Evolutionary conservation across 768 basidiomycete genomes (phyloP).

Genomic region (Candolleomyces aberdarensis): DNA sequence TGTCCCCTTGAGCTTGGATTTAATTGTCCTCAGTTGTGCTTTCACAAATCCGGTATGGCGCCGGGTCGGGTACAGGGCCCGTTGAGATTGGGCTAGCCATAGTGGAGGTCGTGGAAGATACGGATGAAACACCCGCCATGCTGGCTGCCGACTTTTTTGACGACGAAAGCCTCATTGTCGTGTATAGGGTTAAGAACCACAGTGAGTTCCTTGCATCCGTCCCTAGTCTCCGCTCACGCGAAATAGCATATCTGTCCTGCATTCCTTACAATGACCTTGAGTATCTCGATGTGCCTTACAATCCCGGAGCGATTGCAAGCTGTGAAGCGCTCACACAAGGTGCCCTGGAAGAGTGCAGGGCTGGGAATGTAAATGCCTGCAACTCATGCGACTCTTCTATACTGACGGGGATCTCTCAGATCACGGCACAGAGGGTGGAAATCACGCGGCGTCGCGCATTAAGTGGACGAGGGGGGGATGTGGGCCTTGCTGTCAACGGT

Average conservation of each 20-base stretch:
- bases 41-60: slow-evolving; percentile 48
- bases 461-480: slow-evolving; percentile 14
- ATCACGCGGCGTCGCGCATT: slow-evolving; percentile 4
- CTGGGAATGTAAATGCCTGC: slow-evolving; percentile 3
- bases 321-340: slow-evolving; percentile 1
- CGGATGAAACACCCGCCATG: slow-evolving; percentile 44
- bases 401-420: slow-evolving; percentile 6
- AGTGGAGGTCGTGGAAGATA: slow-evolving; percentile 45
- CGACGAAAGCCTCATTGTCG: slow-evolving; percentile 62
- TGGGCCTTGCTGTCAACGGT: slow-evolving; percentile 66
- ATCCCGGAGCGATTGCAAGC: background rate
- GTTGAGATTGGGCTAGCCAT: slow-evolving; percentile 19
- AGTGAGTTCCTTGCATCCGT: slow-evolving; percentile 38
- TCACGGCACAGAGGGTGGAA: background rate
- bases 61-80: slow-evolving; percentile 28
- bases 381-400: background rate
- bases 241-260: slow-evolving; percentile 1
- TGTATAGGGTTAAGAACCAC: slow-evolving; percentile 50
- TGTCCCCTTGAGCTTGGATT: background rate
- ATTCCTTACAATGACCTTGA: background rate
- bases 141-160: slow-evolving; percentile 79
- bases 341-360: slow-evolving; percentile 7
- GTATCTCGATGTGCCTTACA: slow-evolving; percentile 2
- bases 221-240: background rate
- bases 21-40: slow-evolving; percentile 46